phyloP scores from a whole-genome alignment of 345 rosid genomes.

The Corchorus olitorius region DNA sequence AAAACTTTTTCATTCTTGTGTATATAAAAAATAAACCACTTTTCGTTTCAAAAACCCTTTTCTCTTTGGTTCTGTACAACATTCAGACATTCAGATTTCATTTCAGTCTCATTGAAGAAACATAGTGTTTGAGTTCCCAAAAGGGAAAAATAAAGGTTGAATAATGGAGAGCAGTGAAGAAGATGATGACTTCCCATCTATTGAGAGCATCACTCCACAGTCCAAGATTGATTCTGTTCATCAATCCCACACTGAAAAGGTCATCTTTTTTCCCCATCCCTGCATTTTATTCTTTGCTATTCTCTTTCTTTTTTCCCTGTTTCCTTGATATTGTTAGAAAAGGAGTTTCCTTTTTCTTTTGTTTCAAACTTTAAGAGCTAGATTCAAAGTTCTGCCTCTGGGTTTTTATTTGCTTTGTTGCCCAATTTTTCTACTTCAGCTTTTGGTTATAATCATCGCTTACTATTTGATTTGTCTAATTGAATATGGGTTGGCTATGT shows the following conservation, averaged over 20 bases:
- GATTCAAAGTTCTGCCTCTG: constrained; percentile 4
- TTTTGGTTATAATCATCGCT: neutral
- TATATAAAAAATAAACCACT: neutral
- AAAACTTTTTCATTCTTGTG: neutral
- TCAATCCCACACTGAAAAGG: constrained; percentile 94
- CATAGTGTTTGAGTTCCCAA: neutral
- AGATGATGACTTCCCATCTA: constrained; percentile 90
- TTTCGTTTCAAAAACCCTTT: neutral
- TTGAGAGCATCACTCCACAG: constrained; percentile 84
- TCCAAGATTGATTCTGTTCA: constrained; percentile 80
- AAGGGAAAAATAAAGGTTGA: neutral
- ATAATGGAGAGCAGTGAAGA: constrained; percentile 97
- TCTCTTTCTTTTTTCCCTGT: neutral
- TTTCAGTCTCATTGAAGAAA: neutral
- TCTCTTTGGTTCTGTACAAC: neutral
- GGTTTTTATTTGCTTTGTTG: constrained; percentile 5
- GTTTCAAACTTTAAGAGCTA: neutral
- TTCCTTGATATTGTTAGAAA: neutral
- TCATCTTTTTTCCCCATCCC: constrained; percentile 14
- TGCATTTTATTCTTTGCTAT: neutral
- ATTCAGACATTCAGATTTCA: neutral
- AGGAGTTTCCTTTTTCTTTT: neutral
- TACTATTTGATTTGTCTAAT: neutral
- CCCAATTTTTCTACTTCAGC: neutral
- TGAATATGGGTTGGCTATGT: neutral